A percentile compares a stretch with the other conserved stretches of the same genome.
Conservation (phyloP, 768 basidiomycete species). For the Mycena rosella region DNA sequence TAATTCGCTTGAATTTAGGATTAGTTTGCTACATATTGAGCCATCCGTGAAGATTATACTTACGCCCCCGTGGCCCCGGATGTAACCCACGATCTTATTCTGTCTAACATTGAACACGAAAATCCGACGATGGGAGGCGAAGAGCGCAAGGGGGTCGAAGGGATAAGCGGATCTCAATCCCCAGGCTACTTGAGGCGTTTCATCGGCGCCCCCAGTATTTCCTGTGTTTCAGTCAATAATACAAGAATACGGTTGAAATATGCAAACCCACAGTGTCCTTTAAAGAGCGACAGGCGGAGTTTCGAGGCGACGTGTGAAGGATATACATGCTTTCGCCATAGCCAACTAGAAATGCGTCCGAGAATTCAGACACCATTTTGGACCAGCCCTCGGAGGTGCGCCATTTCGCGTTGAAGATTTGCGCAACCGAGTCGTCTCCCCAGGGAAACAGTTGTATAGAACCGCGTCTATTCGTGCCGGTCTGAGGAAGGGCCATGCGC, state of each 20-base stretch:
- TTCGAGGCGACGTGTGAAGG: constrained; percentile 44
- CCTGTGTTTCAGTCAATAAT: constrained; percentile 6
- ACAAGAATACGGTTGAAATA: background rate
- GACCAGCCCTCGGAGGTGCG: constrained; percentile 55
- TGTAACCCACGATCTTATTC: constrained; percentile 56
- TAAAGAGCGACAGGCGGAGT: background rate
- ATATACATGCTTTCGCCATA: constrained; percentile 53
- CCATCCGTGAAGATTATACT: constrained; percentile 38
- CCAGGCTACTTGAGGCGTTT: constrained; percentile 63
- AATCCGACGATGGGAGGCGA: constrained; percentile 65
- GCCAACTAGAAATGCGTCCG: constrained; percentile 66
- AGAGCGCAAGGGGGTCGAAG: constrained; percentile 70
- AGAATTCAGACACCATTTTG: constrained; percentile 59
- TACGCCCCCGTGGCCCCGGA: constrained; percentile 83
- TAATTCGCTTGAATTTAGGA: constrained; percentile 60
- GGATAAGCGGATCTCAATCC: constrained; percentile 58
- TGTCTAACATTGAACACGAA: constrained; percentile 65
- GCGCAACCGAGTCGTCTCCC: background rate
- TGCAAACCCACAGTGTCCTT: background rate
- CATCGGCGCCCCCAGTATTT: background rate
- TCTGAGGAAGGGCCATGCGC: constrained; percentile 1
- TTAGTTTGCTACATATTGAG: background rate
- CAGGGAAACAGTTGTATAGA: constrained; percentile 29
- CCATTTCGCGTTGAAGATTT: constrained; percentile 18
- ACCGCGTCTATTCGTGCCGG: background rate